Percentiles rank a stretch among this genome's conserved stretches.
Conservation (phyloP, 1,139 yeast species). For the Pichia kudriavzevii region DNA sequence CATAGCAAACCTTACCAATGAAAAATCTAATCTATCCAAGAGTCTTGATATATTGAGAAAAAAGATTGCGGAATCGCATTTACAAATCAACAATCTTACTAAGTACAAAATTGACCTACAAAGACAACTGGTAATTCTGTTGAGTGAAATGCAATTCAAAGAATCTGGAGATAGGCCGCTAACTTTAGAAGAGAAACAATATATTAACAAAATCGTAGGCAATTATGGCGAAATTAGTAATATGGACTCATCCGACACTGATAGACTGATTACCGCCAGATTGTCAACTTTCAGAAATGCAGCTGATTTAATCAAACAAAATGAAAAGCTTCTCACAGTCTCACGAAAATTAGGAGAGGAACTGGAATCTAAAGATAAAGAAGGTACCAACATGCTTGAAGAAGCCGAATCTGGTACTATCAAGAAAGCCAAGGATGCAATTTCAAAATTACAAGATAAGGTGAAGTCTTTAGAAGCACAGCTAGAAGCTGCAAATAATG, state of each 20-base stretch:
- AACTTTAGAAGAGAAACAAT: constrained; percentile 24
- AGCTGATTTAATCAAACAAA: constrained; percentile 63
- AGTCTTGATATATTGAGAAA: constrained; percentile 26
- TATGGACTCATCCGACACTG: constrained; percentile 54
- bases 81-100: constrained; percentile 37
- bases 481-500: constrained; percentile 48
- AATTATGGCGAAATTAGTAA: constrained; percentile 43
- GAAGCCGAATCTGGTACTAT: constrained; percentile 21
- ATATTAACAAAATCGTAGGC: constrained; percentile 20
- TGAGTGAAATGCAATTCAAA: constrained; percentile 58
- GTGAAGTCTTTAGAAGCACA: constrained; percentile 44
- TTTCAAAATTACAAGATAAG: constrained; percentile 58
- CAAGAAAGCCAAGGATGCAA: constrained; percentile 59
- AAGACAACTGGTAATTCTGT: constrained; percentile 66
- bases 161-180: constrained; percentile 33
- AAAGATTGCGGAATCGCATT: constrained; percentile 31
- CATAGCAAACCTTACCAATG: constrained; percentile 39
- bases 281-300: constrained; percentile 62
- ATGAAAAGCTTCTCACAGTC: constrained; percentile 59
- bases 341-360: constrained; percentile 63
- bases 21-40: constrained; percentile 30
- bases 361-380: constrained; percentile 53
- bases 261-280: constrained; percentile 61
- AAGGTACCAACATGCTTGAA: constrained; percentile 56
- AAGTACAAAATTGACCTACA: constrained; percentile 67